Base-by-base conservation (phyloP, 129 eudicot species). In the Pseudognaphalium luteoalbum region DNA sequence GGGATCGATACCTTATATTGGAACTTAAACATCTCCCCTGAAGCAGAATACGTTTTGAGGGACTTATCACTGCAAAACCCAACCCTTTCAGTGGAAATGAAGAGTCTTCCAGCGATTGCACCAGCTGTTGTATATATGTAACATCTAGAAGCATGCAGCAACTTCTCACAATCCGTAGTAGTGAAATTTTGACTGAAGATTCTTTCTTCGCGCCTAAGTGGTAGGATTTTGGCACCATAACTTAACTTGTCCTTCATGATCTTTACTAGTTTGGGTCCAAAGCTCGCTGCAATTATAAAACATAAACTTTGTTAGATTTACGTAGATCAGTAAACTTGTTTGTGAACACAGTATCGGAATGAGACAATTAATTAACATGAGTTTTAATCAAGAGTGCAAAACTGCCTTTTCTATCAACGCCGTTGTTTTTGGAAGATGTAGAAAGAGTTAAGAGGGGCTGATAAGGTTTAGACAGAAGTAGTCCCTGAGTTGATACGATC, bases 121-220 rank as follows among this genome's bases (percentile, higher is more conserved):
- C 83, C 83, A 4, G 79, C 75, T 72, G 83, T 80, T 2, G 83
- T 80, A 47, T 68, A 80, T 68, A 80, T 22, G 73, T 20, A n/a
- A 58, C 79, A 80, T 16, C 34, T 52, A 1, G 79, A 35, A 58
- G 83, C 62, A 1, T 73, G 78, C 50, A 80, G 25, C 79, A 80
- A 54, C 68, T 80, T 71, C 37, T 78, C 82, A 30, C 64, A 14
- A 11, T 78, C 64, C 5, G 50, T 61, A 17, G 73, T 64, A 32
- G 57, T 42, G 2, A 80, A 80, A 16, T 6, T 19, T 61, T 33
- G 25, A 12, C 68, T 39, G 56, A 73, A 73, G 25, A 80, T 54
- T 75, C 73, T 80, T n/a, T 47, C 63, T 33, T 28, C 59, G 2
- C 79, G 50, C 3, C 75, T 75, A 22, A 66, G 62, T 66, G 72